Evolutionary conservation across 2,329 filamentous ascomycete genomes (phyloP).

Genomic region (Penicillium sp.): DNA sequence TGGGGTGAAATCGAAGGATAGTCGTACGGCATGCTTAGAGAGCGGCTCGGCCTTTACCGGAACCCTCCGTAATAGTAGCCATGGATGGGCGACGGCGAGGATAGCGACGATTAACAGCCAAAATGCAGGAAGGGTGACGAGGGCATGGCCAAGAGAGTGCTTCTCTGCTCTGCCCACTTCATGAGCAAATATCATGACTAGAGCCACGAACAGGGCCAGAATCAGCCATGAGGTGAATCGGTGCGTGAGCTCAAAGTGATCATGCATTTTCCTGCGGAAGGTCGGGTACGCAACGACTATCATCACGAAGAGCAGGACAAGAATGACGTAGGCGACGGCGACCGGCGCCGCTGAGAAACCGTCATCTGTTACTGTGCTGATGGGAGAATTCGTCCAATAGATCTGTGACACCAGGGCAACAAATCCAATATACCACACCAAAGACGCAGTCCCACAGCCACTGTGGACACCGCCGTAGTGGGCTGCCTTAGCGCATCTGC

Average conservation of each 20-base stretch:
- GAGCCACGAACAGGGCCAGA: conserved; percentile 63
- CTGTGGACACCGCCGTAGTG: conserved; percentile 55
- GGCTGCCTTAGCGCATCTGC: conserved; percentile 50
- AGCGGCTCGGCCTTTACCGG: conserved; percentile 63
- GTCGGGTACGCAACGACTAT: conserved; percentile 62
- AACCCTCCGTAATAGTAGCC: conserved; percentile 67
- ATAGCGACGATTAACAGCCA: conserved; percentile 68
- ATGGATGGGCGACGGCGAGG: conserved; percentile 65
- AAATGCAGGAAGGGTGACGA: conserved; percentile 54
- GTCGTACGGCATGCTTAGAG: conserved; percentile 67
- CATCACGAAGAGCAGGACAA: conserved; percentile 57
- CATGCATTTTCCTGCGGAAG: conserved; percentile 61
- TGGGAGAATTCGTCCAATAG: conserved; percentile 23
- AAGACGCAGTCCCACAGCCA: conserved; percentile 48
- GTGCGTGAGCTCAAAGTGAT: conserved; percentile 68
- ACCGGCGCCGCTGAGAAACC: conserved; percentile 39
- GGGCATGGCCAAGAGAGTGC: conserved; percentile 34
- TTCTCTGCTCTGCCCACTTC: conserved; percentile 36
- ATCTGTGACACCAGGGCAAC: conserved; percentile 30
- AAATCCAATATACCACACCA: conserved; percentile 46
- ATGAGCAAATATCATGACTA: conserved; percentile 56
- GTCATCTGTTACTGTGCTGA: conserved; percentile 12
- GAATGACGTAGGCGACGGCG: conserved; percentile 57
- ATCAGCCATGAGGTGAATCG: conserved; percentile 69
- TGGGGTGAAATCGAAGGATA: conserved; percentile 65